These are phyloP conservation scores for Phyllosticta capitalensis DNA, from an alignment of 2,329 filamentous ascomycete genomes.

Conservation along the genomic window DNA sequence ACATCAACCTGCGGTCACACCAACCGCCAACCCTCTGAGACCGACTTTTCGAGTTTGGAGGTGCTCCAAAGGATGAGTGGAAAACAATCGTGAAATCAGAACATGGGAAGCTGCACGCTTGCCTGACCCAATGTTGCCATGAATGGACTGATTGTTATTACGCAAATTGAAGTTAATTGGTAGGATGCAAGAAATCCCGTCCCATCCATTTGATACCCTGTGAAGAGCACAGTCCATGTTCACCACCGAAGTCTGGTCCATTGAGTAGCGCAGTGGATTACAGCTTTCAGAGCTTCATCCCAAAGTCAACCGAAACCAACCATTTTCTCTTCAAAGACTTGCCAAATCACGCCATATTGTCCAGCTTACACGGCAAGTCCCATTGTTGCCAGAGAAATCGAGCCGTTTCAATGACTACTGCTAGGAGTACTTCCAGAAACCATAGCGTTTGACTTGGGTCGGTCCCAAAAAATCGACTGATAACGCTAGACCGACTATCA, in stretches of 20 bases:
- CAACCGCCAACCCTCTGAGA: background rate
- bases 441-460: background rate
- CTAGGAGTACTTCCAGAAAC: background rate
- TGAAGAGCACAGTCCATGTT: too few relatives aligned
- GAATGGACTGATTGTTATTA: background rate
- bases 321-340: background rate
- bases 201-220: too few relatives aligned
- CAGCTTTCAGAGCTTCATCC: background rate
- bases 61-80: background rate
- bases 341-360: background rate
- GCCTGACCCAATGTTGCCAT: background rate
- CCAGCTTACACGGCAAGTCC: background rate
- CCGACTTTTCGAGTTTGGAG: background rate
- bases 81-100: background rate
- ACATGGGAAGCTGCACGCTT: background rate
- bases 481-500: background rate
- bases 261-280: too few relatives aligned
- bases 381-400: background rate
- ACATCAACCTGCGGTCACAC: background rate
- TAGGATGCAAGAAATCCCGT: too few relatives aligned
- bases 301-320: background rate
- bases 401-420: background rate
- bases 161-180: background rate
- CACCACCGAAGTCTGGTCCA: too few relatives aligned
- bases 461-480: background rate